Base-by-base conservation (phyloP, 2,329 filamentous ascomycete species). In the Aureobasidium sp. region DNA sequence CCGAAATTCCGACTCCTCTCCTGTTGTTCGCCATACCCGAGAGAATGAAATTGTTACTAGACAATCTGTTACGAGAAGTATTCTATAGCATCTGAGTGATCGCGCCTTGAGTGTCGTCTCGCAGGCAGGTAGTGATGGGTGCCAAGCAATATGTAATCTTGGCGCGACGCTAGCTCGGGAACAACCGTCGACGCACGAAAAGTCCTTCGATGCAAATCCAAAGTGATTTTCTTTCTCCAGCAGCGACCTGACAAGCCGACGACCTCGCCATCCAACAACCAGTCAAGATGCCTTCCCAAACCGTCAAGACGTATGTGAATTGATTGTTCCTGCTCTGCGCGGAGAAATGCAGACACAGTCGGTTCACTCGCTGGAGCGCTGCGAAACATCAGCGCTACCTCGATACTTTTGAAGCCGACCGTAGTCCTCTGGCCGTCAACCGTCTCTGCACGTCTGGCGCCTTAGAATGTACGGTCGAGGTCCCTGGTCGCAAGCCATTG, bases 1-100 rank as follows among this genome's bases (percentile, higher is more conserved):
- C 92, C 36, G 88, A 91, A 63, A 97, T 86, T 70, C 93, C 93
- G 64, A 96, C 91, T 66, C 91, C 91, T 77, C 90, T 90, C 69
- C 88, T 87, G 66, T 73, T 74, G 63, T 73, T 76, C 63, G 77
- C 72, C 77, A 79, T 79, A 34, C 58, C 64, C 29, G 7, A 15
- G 9, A 37, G 20, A 44, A 9, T 12, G 41, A 2, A 23, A 44
- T 23, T 10, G 8, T 37, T 29, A 36, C 13, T n/a, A 8, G 26
- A 15, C 20, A 17, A 3, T 9, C 26, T 42, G 23, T 27, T 8
- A 17, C 51, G n/a, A 10, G 23, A 15, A 41, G 15, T 47, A 48
- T 6, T 29, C 26, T 29, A 17, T 47, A 9, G 2, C 46, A 32
- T 29, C 26, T 8, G 26, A 48, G 46, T 48, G 15, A 27, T 47